Percentiles rank a stretch among this genome's conserved stretches.
phyloP scores from a whole-genome alignment of 2,329 filamentous ascomycete genomes.

The Coccinonectria pachysandricola region DNA sequence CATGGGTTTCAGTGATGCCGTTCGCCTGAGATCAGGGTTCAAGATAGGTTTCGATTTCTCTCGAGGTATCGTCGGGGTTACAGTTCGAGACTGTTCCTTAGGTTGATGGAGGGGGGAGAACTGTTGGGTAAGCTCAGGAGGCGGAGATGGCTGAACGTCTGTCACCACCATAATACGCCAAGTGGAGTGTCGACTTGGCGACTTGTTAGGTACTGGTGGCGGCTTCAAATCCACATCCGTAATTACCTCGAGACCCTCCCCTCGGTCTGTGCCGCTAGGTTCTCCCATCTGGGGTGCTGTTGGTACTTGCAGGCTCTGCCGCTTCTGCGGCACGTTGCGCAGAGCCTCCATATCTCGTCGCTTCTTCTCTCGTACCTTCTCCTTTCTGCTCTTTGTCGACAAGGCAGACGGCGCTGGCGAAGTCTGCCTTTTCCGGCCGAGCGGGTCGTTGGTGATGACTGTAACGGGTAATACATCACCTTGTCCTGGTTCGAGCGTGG shows the following conservation, averaged over 20 bases:
- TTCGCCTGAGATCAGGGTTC: too few species aligned
- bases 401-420: slow-evolving; percentile 9
- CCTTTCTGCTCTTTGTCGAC: slow-evolving; percentile 23
- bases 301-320: slow-evolving; percentile 6
- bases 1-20: slow-evolving; percentile 3
- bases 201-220: slow-evolving; percentile 8
- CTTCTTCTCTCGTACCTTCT: slow-evolving; percentile 30
- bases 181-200: slow-evolving; percentile 16
- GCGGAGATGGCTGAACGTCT: slow-evolving; percentile 23
- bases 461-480: slow-evolving; percentile 8
- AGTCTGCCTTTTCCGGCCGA: slow-evolving; percentile 6
- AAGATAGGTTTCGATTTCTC: slow-evolving; percentile 1
- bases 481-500: slow-evolving; percentile 6
- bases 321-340: slow-evolving; percentile 14
- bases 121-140: slow-evolving; percentile 1
- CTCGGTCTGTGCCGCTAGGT: slow-evolving; percentile 1
- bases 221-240: slow-evolving; percentile 2
- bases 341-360: slow-evolving; percentile 29
- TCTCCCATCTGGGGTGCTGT: slow-evolving; percentile 1
- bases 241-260: slow-evolving; percentile 1
- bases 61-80: too few species aligned
- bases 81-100: background rate
- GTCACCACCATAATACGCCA: slow-evolving; percentile 31
- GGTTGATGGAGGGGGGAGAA: background rate
- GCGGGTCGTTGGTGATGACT: slow-evolving; percentile 15